Evolutionary conservation across 306 rosid genomes (phyloP).

Genomic region (Cicer arietinum): DNA sequence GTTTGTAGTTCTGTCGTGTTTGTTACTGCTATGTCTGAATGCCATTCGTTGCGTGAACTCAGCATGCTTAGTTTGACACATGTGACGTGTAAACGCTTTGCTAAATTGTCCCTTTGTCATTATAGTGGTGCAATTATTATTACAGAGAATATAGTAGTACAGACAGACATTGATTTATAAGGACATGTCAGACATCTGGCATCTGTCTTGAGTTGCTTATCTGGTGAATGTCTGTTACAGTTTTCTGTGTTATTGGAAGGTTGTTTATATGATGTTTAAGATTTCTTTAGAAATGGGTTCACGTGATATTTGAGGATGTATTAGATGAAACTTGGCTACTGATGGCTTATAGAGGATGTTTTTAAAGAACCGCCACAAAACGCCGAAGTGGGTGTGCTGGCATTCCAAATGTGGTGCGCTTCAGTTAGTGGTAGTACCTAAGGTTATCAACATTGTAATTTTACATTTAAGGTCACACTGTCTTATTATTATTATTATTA

Average conservation of each 20-base stretch:
- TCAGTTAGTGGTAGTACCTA: neutral
- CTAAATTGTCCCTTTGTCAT: conserved; percentile 14
- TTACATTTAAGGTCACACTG: neutral
- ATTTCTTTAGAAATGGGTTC: conserved; percentile 31
- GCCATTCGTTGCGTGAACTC: neutral
- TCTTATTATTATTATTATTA: neutral
- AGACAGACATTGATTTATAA: neutral
- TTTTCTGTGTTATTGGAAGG: conserved; percentile 15
- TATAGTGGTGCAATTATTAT: neutral
- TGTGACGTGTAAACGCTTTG: neutral
- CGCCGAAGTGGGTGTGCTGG: neutral
- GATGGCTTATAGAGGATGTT: conserved; percentile 1
- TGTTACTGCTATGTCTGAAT: neutral
- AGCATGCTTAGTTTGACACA: neutral
- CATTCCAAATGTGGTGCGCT: neutral
- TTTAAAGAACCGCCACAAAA: conserved; percentile 14
- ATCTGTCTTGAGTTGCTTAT: conserved; percentile 29
- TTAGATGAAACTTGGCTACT: conserved; percentile 20
- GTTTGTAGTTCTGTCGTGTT: neutral
- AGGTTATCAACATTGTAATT: conserved; percentile 4
- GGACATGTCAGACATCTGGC: neutral
- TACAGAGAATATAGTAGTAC: neutral
- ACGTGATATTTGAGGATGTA: conserved; percentile 1
- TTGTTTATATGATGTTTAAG: neutral
- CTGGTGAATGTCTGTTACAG: conserved; percentile 21